Conservation (phyloP, 495 filamentous ascomycete species). For the Baudoinia panamericana region DNA sequence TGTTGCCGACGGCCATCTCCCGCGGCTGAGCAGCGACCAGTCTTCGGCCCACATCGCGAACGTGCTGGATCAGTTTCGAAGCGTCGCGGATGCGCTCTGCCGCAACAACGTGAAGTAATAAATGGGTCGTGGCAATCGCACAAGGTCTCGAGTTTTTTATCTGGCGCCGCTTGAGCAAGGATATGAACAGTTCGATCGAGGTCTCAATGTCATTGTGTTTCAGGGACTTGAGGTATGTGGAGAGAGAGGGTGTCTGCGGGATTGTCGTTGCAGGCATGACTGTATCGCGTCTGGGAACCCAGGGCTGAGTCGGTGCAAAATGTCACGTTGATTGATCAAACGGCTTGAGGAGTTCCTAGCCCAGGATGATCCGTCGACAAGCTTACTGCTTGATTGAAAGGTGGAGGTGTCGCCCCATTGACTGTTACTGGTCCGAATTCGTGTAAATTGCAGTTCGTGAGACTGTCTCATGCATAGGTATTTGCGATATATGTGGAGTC, state of each 20-base stretch:
- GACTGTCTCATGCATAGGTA: too few relatives aligned
- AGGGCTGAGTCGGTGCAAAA: too few relatives aligned
- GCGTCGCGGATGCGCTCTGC: conserved; percentile 59
- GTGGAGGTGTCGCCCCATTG: too few relatives aligned
- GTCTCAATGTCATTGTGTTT: conserved; percentile 59
- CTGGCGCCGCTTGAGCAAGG: conserved; percentile 81
- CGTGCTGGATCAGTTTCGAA: conserved; percentile 58
- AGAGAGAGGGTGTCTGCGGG: conserved; percentile 51
- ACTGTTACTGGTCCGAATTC: too few relatives aligned
- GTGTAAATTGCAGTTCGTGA: too few relatives aligned
- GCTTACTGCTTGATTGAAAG: too few relatives aligned
- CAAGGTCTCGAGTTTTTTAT: conserved; percentile 76
- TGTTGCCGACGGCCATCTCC: conserved; percentile 86
- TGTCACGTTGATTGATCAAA: too few relatives aligned
- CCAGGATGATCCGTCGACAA: too few relatives aligned
- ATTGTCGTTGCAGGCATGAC: conserved; percentile 39
- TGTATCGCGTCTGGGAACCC: too few relatives aligned
- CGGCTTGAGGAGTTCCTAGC: too few relatives aligned
- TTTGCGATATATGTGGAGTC: too few relatives aligned
- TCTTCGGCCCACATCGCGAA: conserved; percentile 60
- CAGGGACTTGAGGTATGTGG: conserved; percentile 64
- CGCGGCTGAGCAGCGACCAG: conserved; percentile 70
- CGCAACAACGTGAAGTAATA: conserved; percentile 71
- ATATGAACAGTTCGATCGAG: conserved; percentile 67
- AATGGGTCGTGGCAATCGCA: conserved; percentile 77